Evolutionary conservation across 176 grass and related monocot species (phyloP).

Genomic region (Bolboschoenus planiculmis): DNA sequence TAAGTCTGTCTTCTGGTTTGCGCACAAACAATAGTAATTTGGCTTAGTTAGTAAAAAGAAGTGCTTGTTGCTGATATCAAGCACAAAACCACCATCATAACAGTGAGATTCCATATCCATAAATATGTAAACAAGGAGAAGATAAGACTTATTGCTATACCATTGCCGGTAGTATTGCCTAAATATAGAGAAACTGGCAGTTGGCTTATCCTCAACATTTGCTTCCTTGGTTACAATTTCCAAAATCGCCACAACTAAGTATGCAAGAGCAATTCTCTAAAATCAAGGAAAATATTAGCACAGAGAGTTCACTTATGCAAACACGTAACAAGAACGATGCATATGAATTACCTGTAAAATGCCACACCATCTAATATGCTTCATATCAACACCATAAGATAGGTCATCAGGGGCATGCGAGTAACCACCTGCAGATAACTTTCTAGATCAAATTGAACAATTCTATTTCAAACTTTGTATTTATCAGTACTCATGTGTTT

Average conservation of each 20-base stretch:
- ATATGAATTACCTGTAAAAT: conserved; percentile 60
- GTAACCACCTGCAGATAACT: conserved; percentile 54
- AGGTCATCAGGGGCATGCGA: conserved; percentile 81
- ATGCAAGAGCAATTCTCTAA: conserved; percentile 87
- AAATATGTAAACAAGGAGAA: not conserved
- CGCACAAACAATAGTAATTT: not conserved
- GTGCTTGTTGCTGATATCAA: not conserved
- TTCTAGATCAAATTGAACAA: not conserved
- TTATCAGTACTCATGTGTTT: not conserved
- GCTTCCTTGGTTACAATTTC: conserved; percentile 66
- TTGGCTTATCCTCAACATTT: conserved; percentile 49
- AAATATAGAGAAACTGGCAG: conserved; percentile 46
- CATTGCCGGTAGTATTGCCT: conserved; percentile 60
- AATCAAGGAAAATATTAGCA: not conserved
- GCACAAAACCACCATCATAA: not conserved
- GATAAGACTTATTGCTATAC: conserved; percentile 24
- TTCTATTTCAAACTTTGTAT: not conserved
- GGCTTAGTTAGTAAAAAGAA: not conserved
- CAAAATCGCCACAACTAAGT: conserved; percentile 65
- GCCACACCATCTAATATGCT: conserved; percentile 75
- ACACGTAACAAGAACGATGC: not conserved
- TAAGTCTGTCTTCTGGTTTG: not conserved
- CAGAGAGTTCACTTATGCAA: not conserved
- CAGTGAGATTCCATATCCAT: not conserved
- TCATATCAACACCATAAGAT: conserved; percentile 74